These are phyloP conservation scores for Pseudocercospora eumusae DNA, from an alignment of 2,329 filamentous ascomycete species.

Conservation along the genomic window DNA sequence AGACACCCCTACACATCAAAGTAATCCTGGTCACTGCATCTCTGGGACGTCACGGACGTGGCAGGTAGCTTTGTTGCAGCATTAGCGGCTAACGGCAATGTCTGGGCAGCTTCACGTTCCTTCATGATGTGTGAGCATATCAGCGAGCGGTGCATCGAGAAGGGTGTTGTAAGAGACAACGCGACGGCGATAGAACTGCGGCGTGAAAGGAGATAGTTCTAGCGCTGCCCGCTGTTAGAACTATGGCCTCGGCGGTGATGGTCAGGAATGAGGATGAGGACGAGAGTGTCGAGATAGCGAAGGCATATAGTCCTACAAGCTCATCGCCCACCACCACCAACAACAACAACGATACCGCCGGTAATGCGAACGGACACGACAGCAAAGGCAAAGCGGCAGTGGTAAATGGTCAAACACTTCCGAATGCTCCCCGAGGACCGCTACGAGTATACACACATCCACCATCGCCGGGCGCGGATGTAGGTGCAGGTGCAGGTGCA, in stretches of 20 bases:
- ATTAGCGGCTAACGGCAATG: neutral
- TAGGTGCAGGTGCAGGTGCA: too few relatives aligned
- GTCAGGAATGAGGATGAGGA: neutral
- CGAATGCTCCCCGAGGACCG: slow-evolving; percentile 16
- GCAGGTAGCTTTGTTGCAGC: neutral
- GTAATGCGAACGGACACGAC: neutral
- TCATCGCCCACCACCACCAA: neutral
- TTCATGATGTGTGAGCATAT: neutral
- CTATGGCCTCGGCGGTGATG: slow-evolving; percentile 5
- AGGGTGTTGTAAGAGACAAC: neutral
- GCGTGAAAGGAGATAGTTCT: slow-evolving; percentile 2
- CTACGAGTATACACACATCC: slow-evolving; percentile 9
- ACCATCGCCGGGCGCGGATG: too few relatives aligned
- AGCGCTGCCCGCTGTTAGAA: neutral
- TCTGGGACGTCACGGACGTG: neutral
- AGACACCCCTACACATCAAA: slow-evolving; percentile 1
- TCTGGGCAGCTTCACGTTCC: neutral
- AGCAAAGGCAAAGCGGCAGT: slow-evolving; percentile 10
- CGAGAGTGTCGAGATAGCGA: neutral
- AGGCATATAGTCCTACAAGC: neutral
- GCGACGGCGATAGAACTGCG: slow-evolving; percentile 1
- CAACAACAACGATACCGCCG: neutral
- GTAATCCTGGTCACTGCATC: neutral
- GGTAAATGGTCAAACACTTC: slow-evolving; percentile 17
- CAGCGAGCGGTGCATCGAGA: neutral